A percentile compares a stretch with the other conserved stretches of the same genome.
These are phyloP conservation scores for Microstroma glucosiphilum DNA, from an alignment of 1,284 basidiomycete genomes.

Conservation along the genomic window DNA sequence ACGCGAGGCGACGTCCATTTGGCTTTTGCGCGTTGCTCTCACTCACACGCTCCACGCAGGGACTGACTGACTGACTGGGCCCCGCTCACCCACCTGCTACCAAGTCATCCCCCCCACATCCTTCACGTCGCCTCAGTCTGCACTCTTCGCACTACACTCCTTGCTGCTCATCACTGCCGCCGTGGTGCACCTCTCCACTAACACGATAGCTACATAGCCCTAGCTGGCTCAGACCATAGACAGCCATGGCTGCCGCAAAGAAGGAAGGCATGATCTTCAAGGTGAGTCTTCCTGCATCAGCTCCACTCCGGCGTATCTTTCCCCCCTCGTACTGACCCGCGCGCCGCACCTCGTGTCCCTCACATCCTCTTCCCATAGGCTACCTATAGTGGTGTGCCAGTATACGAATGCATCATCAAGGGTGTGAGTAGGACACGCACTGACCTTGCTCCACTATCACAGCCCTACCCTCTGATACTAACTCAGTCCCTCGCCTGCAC, in stretches of 20 bases:
- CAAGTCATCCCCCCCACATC: too few relatives aligned
- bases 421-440: constrained; percentile 18
- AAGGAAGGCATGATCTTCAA: constrained; percentile 21
- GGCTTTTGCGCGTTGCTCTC: too few relatives aligned
- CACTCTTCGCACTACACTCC: too few relatives aligned
- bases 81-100: too few relatives aligned
- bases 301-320: not conserved
- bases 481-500: too few relatives aligned
- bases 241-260: constrained; percentile 10
- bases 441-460: not conserved
- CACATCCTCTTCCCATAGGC: constrained; percentile 32
- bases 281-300: constrained; percentile 3
- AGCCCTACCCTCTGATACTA: not conserved
- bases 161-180: too few relatives aligned
- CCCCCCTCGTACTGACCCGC: not conserved
- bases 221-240: not conserved
- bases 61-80: too few relatives aligned
- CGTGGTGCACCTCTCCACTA: too few relatives aligned
- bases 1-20: too few relatives aligned
- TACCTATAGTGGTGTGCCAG: constrained; percentile 53
- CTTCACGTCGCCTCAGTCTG: too few relatives aligned
- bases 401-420: constrained; percentile 53
- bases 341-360: constrained; percentile 1
- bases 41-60: too few relatives aligned
- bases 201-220: too few relatives aligned